Conservation (phyloP, 2,329 filamentous ascomycete species). For the Phialocephala sp. region DNA sequence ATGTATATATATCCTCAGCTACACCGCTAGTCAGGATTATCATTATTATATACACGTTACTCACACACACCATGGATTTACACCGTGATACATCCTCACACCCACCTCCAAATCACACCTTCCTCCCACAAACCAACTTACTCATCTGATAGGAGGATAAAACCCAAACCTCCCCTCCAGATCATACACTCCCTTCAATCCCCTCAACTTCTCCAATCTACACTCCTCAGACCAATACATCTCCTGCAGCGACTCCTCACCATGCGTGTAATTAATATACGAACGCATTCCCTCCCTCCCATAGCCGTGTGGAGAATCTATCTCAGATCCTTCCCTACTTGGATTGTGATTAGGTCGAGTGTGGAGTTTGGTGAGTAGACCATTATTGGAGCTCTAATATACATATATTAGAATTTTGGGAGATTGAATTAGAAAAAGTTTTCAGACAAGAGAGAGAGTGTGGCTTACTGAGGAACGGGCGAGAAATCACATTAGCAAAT, state of each 20-base stretch:
- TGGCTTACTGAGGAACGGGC: conserved; percentile 42
- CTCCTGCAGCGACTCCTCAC: conserved; percentile 48
- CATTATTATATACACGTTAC: too few relatives aligned
- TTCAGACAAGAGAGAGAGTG: neutral
- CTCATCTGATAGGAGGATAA: conserved; percentile 48
- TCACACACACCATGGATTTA: too few relatives aligned
- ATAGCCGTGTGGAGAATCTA: conserved; percentile 45
- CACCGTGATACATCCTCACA: too few relatives aligned
- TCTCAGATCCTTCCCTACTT: conserved; percentile 48
- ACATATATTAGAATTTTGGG: neutral
- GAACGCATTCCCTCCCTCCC: conserved; percentile 44
- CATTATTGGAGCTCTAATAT: neutral
- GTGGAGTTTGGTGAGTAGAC: conserved; percentile 17
- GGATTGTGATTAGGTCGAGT: conserved; percentile 44
- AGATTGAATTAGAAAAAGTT: neutral
- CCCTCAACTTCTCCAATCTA: conserved; percentile 51
- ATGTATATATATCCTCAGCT: too few relatives aligned
- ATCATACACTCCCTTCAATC: conserved; percentile 56
- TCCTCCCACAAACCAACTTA: neutral
- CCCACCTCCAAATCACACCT: neutral
- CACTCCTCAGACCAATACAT: conserved; percentile 57
- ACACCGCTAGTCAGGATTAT: too few relatives aligned
- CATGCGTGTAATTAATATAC: conserved; percentile 60
- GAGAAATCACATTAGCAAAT: conserved; percentile 49
- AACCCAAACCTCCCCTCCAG: conserved; percentile 52